Percentiles rank a stretch among this genome's conserved stretches.
Evolutionary conservation across 2,329 filamentous ascomycete genomes (phyloP).

Genomic region (Cladosporium sp.): DNA sequence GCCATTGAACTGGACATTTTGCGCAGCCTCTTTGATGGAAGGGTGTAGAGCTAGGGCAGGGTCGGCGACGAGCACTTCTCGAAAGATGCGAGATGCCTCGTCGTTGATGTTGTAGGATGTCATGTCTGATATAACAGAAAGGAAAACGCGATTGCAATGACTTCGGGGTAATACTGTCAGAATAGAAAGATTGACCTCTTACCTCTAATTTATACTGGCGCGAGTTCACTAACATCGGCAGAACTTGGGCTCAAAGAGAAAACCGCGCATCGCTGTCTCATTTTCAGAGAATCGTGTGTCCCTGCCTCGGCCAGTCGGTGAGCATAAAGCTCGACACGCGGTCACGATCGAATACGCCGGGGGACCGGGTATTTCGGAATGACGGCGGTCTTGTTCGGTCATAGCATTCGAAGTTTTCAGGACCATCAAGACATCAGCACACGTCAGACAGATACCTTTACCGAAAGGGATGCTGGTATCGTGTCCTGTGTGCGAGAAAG

Average conservation of each 20-base stretch:
- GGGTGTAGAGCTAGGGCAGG: background rate
- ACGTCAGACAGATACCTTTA: background rate
- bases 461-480: background rate
- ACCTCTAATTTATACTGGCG: background rate
- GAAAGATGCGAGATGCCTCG: background rate
- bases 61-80: background rate
- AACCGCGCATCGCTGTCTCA: background rate
- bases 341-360: background rate
- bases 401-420: background rate
- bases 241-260: background rate
- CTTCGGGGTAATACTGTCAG: background rate
- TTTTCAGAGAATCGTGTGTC: background rate
- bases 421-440: background rate
- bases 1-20: background rate
- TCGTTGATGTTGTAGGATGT: background rate
- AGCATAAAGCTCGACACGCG: background rate
- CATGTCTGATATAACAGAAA: background rate
- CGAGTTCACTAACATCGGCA: background rate
- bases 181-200: background rate
- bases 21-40: slow-evolving; percentile 1
- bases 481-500: background rate
- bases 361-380: background rate
- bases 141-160: background rate
- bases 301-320: background rate
- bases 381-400: background rate